Evolutionary conservation across 495 filamentous ascomycete species (phyloP), one percentile per base, ranked within the genome.

Genomic region (Cercophora scortea): DNA sequence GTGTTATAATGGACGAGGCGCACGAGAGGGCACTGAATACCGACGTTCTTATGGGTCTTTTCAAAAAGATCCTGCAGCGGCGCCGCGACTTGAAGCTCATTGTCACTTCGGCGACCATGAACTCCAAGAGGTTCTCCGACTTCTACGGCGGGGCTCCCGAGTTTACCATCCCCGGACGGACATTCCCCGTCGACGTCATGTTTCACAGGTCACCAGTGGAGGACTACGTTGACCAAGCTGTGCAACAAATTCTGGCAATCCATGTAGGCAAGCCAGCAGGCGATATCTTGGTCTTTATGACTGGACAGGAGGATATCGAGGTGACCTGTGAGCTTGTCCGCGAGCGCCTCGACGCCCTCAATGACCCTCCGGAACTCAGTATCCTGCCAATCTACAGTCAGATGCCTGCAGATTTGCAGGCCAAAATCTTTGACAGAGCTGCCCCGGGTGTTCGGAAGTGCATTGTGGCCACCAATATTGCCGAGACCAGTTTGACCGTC

Each of bases 1-100:
- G 90, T 64, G 90, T 99, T 47, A 99, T 99, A 65, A 96, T 99
- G 93, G 94, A 99, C 67, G 94, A 99, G 72, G 94, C 94, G 4
- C 94, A 99, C 76, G 94, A 99, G 65, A 81, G 94, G 62, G 91
- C 93, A 0, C 73, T 99, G 41, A 97, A 97, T 62, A 99, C 94
- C 3, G 94, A 99, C 65, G 90, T 99, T 6, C 72, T 97, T 11
- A 95, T 99, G 88, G 94, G 94, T 1, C 79, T 99, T 19, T 86
- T 99, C 67, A 99, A 96, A 65, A 97, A 97, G 68, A 89, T 99
- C 8, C 75, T 99, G 19, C 85, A 92, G 50, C 77, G 93, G 47
- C 79, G 94, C 41, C 81, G 90, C 63, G 94, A 97, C 64, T 74
- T 99, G 44, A 97, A 97, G 66, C 70, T 99, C 49, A 97, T 99